Conservation (phyloP, 1,139 yeast genomes). For the Pichia sp. region DNA sequence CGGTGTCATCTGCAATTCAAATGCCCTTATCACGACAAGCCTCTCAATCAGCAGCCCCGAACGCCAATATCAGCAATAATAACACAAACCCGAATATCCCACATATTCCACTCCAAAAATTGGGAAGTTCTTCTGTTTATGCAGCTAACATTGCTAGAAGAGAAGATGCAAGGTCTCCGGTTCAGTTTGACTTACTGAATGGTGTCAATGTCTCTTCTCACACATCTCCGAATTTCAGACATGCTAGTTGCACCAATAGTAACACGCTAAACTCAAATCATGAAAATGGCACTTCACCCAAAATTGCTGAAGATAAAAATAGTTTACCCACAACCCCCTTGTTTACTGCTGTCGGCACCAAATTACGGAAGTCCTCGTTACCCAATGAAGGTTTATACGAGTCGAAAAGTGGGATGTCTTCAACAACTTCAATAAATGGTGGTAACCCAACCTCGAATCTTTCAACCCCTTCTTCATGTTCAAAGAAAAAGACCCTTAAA, state of each 20-base stretch:
- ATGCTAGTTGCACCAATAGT: background rate
- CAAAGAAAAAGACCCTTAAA: slow-evolving; percentile 31
- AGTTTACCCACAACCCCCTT: background rate
- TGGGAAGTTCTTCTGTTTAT: background rate
- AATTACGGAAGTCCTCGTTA: slow-evolving; percentile 10
- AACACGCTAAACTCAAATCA: background rate
- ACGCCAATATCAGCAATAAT: background rate
- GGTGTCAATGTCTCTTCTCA: background rate
- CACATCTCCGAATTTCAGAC: background rate
- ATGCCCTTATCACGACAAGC: background rate
- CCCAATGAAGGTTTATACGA: slow-evolving; percentile 5
- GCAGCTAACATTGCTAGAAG: slow-evolving; percentile 13
- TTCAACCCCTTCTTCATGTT: slow-evolving; percentile 10
- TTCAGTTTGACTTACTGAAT: slow-evolving; percentile 1
- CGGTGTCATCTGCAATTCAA: slow-evolving; percentile 8
- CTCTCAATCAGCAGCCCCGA: background rate
- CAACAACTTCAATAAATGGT: slow-evolving; percentile 11
- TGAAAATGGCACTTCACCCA: background rate
- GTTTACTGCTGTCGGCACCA: slow-evolving; percentile 2
- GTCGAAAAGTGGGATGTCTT: slow-evolving; percentile 13
- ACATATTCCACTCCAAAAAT: background rate
- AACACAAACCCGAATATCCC: background rate
- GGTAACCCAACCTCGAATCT: background rate
- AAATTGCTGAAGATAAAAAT: background rate
- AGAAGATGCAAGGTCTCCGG: slow-evolving; percentile 13